These are phyloP conservation scores for Saccharata proteae DNA, from an alignment of 2,329 filamentous ascomycete species.

Conservation along the genomic window DNA sequence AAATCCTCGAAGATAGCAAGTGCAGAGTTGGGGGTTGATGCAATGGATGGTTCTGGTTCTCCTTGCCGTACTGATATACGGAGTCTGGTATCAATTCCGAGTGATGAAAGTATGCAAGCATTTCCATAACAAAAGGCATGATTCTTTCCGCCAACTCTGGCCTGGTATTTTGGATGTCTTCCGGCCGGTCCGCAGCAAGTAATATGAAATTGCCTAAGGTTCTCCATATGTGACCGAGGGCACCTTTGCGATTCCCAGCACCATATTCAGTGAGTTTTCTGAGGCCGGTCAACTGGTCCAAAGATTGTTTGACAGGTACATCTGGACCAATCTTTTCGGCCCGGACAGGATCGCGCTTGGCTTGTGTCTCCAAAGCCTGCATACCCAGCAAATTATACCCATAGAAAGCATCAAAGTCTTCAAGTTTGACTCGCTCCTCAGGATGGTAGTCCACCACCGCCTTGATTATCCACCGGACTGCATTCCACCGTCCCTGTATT, in stretches of 20 bases:
- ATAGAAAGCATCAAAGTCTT: slow-evolving; percentile 12
- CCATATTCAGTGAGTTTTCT: background rate
- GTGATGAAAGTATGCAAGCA: slow-evolving; percentile 37
- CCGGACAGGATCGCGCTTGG: slow-evolving; percentile 16
- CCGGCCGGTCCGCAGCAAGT: slow-evolving; percentile 14
- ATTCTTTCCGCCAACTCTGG: slow-evolving; percentile 20
- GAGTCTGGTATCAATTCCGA: slow-evolving; percentile 33
- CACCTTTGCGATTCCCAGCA: slow-evolving; percentile 7
- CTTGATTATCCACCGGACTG: slow-evolving; percentile 34
- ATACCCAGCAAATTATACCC: slow-evolving; percentile 13
- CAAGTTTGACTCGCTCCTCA: slow-evolving; percentile 9
- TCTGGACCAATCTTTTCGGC: slow-evolving; percentile 11
- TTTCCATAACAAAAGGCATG: slow-evolving; percentile 33
- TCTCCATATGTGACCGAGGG: slow-evolving; percentile 34
- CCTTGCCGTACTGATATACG: slow-evolving; percentile 32
- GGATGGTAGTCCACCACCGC: slow-evolving; percentile 25
- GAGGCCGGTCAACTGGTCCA: slow-evolving; percentile 2
- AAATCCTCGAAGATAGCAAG: slow-evolving; percentile 34
- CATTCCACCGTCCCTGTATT: slow-evolving; percentile 28
- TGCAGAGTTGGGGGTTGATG: slow-evolving; percentile 37
- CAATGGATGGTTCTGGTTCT: slow-evolving; percentile 19
- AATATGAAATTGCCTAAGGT: slow-evolving; percentile 35
- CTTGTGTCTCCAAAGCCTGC: slow-evolving; percentile 13
- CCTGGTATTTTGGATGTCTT: no score
- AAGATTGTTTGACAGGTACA: background rate